These are phyloP conservation scores for Gossypium trilobum DNA, from an alignment of 441 rosid species.

Conservation along the genomic window DNA sequence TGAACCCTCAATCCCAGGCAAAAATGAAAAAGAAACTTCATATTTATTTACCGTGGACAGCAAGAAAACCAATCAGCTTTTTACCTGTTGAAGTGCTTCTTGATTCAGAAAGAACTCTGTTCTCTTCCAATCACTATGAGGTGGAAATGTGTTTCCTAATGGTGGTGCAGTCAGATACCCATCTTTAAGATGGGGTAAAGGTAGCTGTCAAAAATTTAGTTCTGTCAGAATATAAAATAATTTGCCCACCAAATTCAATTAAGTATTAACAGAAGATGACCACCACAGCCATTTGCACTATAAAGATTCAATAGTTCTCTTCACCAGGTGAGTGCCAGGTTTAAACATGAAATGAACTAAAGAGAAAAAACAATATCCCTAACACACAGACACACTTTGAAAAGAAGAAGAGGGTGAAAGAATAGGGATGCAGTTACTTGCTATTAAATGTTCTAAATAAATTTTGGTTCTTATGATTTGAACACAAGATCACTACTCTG, in stretches of 20 bases:
- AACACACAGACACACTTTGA: background rate
- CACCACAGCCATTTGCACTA: background rate
- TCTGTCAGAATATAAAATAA: slow-evolving; percentile 16
- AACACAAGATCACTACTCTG: too few species aligned
- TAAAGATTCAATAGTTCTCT: background rate
- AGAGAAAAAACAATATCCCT: background rate
- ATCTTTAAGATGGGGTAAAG: slow-evolving; percentile 77
- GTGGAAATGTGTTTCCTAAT: slow-evolving; percentile 64
- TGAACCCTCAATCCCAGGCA: background rate
- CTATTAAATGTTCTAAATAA: background rate
- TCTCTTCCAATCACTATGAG: slow-evolving; percentile 83
- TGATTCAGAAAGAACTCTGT: slow-evolving; percentile 70
- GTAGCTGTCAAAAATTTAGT: slow-evolving; percentile 51
- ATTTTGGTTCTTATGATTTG: background rate
- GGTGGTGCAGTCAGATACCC: slow-evolving; percentile 86
- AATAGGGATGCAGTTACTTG: background rate
- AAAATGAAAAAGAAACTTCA: background rate
- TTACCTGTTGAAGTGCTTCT: slow-evolving; percentile 85
- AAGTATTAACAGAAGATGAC: slow-evolving; percentile 2
- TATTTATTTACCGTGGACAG: background rate
- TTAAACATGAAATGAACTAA: background rate
- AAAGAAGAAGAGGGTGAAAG: background rate
- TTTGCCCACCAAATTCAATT: background rate
- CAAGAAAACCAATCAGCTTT: slow-evolving; percentile 3
- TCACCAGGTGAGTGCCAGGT: background rate